Evolutionary conservation across 2,329 filamentous ascomycete genomes (phyloP), one percentile per base, ranked within the genome.

Genomic region (Exophiala sideris): DNA sequence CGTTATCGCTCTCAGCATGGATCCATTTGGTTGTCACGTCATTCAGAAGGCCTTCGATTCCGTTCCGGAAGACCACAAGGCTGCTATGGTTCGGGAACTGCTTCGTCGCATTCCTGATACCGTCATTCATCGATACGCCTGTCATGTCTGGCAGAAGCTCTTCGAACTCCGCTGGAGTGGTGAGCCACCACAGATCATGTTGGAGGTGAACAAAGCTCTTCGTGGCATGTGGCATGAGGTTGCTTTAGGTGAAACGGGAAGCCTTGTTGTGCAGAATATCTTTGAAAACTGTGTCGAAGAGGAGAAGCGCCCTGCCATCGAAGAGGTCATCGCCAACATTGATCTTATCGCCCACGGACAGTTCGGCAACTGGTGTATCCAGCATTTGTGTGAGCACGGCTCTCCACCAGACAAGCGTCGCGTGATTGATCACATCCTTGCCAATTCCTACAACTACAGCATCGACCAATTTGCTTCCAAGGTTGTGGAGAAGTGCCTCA

Each of bases 381-480:
- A 99, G 74, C 94, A 99, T 73, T 91, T 99, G 65, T 99, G 94
- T 73, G 94, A 99, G 72, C 94, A 99, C 68, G 92, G 95, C 47
- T 87, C 87, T 53, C 88, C 91, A 32, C 85, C 87, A 38, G 95
- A 99, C 72, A 91, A 92, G 65, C 92, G 87, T 72, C 87, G 91
- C 63, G 94, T 95, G 41, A 87, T 96, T 66, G 92, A 99, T 64
- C 92, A 97, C 71, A 92, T 99, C 66, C 87, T 99, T 62, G 87
- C 87, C 60, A 95, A 90, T 72, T 89, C 91, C 32, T 88, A 90
- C 12, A 91, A 96, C 73, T 99, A 97, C 74, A 97, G 92, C 73
- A 96, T 95, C 82, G 94, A 99, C 65, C 94, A 99, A 68, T 99
- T 96, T 69, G 95, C 94, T 40, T 99, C 94, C 56, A 99, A 99